Evolutionary conservation across 2,329 filamentous ascomycete genomes (phyloP).

Genomic region (Lasiodiplodia citricola): DNA sequence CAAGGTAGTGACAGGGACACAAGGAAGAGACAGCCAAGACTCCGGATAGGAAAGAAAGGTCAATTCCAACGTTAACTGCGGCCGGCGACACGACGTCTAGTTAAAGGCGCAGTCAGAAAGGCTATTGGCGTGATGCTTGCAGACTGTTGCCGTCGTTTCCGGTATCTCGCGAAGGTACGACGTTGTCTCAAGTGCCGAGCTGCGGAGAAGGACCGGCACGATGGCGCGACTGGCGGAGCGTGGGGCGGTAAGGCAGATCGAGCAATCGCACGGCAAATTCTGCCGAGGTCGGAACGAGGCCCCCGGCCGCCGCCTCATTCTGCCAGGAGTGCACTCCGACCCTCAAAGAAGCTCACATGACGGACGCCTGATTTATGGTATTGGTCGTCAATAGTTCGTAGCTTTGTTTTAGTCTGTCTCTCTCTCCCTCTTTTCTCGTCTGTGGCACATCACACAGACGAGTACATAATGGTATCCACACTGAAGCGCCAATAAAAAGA

Average conservation of each 20-base stretch:
- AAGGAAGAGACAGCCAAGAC: background rate
- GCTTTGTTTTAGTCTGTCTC: constrained; percentile 12
- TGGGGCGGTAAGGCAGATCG: background rate
- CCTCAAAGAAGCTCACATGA: background rate
- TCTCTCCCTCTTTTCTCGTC: constrained; percentile 5
- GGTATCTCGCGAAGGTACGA: background rate
- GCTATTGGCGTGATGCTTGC: constrained; percentile 1
- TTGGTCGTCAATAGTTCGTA: constrained; percentile 1
- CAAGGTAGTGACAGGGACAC: background rate
- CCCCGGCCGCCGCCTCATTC: background rate
- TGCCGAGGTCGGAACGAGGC: constrained; percentile 17
- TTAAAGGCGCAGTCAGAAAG: background rate
- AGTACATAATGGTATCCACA: constrained; percentile 22
- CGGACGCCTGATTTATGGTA: constrained; percentile 1
- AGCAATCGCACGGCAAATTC: background rate
- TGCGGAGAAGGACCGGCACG: constrained; percentile 9
- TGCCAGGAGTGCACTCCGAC: background rate
- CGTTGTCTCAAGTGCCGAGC: background rate
- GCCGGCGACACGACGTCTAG: background rate
- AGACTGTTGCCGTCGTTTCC: constrained; percentile 1
- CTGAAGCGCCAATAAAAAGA: constrained; percentile 4
- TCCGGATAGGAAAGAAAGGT: too few species aligned
- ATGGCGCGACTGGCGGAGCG: background rate
- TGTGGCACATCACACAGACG: constrained; percentile 6
- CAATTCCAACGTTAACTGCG: background rate